Evolutionary conservation across 2,329 filamentous ascomycete genomes (phyloP), one percentile per base, ranked within the genome.

Genomic region (Trichoderma simmonsii): DNA sequence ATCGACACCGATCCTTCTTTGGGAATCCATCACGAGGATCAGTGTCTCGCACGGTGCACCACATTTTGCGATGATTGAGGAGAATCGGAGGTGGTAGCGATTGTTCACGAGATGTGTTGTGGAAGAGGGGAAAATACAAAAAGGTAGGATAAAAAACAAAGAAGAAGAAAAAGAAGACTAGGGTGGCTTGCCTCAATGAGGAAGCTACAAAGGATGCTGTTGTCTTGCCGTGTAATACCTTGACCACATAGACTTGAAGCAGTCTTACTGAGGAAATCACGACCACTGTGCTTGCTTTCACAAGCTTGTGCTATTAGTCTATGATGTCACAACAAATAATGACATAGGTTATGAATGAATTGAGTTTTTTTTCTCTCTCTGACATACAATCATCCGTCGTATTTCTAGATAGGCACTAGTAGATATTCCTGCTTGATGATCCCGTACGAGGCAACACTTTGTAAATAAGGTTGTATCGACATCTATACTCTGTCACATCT

Each of bases 11-110:
- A 70, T 59, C 15, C 66, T 30, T 39, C 57, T 62, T 26, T 62
- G 39, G 66, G 30, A 48, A 36, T 51, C 9, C n/a, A 70, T 70
- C 66, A 70, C 66, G 66, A 54, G 66, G 57, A 51, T 67, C 48
- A 30, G 26, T 36, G 60, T 51, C 56, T 51, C 54, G 54, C 66
- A 51, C 56, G 34, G 66, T 57, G 59, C 56, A 48, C 26, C 63
- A 56, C 26, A 8, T 24, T 36, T 51, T 43, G 36, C 36, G 66
- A 59, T 3, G 21, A 34, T 51, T 30, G 36, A 48, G 39, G 21
- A 28, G 39, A 28, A 32, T 36, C 14, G 39, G 24, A 69, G 18
- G 9, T n/a, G 24, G 14, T 6, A n/a, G 18, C 11, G 3, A 3
- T 5, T 32, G 18, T 54, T 61, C 66, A 51, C 28, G 57, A 51